These are phyloP conservation scores for Leptosphaerulina australis DNA, from an alignment of 2,329 filamentous ascomycete genomes.

Conservation along the genomic window DNA sequence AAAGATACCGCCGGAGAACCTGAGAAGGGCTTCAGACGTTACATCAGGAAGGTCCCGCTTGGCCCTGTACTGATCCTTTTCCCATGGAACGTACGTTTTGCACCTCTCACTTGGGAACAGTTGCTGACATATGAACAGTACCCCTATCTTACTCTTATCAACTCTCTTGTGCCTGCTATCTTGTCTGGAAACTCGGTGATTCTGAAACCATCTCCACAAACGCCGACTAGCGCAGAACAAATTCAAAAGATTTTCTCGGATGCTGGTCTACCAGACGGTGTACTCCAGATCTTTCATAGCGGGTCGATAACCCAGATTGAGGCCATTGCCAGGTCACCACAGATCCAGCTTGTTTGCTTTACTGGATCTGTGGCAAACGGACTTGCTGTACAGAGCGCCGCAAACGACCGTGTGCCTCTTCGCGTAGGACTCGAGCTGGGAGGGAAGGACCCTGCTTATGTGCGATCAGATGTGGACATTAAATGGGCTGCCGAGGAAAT, in stretches of 20 bases:
- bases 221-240: constrained; percentile 88
- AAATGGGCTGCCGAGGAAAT: constrained; percentile 93
- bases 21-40: constrained; percentile 88
- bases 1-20: constrained; percentile 80
- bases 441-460: constrained; percentile 92
- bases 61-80: constrained; percentile 90
- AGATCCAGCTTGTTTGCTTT: constrained; percentile 84
- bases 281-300: constrained; percentile 91
- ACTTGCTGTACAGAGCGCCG: constrained; percentile 82
- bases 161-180: constrained; percentile 90
- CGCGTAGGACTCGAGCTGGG: constrained; percentile 89
- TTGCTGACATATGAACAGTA: constrained; percentile 65
- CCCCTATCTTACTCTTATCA: constrained; percentile 90
- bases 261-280: constrained; percentile 80
- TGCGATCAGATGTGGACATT: constrained; percentile 83
- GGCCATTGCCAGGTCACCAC: constrained; percentile 75
- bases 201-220: constrained; percentile 93
- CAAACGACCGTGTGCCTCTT: constrained; percentile 77
- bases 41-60: constrained; percentile 85
- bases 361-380: constrained; percentile 91
- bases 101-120: constrained; percentile 10
- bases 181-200: constrained; percentile 90
- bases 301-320: constrained; percentile 80
- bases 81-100: constrained; percentile 84
- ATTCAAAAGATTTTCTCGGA: constrained; percentile 76